Evolutionary conservation across 177 flowering plant species (phyloP).

Genomic region (Telopea speciosissima): DNA sequence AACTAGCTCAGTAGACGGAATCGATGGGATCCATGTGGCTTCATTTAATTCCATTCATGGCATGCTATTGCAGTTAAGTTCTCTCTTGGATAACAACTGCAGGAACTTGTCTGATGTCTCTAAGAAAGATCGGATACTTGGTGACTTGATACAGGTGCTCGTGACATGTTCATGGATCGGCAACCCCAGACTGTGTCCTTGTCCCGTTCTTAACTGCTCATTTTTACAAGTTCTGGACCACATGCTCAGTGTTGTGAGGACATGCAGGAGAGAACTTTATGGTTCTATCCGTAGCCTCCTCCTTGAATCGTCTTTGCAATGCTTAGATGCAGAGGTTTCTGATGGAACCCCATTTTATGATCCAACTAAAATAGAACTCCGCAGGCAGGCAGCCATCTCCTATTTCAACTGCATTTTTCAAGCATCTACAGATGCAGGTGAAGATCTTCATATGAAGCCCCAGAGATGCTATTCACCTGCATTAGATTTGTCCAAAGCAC

Average conservation of each 20-base stretch:
- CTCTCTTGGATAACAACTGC: slow-evolving; percentile 77
- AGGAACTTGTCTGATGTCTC: slow-evolving; percentile 54
- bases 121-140: slow-evolving; percentile 58
- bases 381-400: slow-evolving; percentile 64
- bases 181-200: slow-evolving; percentile 47
- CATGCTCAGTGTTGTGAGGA: slow-evolving; percentile 64
- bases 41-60: slow-evolving; percentile 84
- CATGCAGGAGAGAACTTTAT: slow-evolving; percentile 37
- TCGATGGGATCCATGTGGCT: slow-evolving; percentile 11
- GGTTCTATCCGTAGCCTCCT: slow-evolving; percentile 41
- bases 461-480: slow-evolving; percentile 17
- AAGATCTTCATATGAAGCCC: slow-evolving; percentile 25
- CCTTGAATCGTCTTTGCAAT: slow-evolving; percentile 49
- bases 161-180: slow-evolving; percentile 68
- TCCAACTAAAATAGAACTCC: slow-evolving; percentile 69
- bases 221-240: slow-evolving; percentile 61
- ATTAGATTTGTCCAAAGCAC: slow-evolving; percentile 11
- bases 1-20: slow-evolving; percentile 1
- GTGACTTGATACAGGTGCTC: slow-evolving; percentile 49
- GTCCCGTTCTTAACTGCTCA: slow-evolving; percentile 58
- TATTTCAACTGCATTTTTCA: slow-evolving; percentile 67
- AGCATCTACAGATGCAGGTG: slow-evolving; percentile 29
- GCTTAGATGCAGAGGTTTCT: slow-evolving; percentile 47
- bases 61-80: slow-evolving; percentile 60
- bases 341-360: slow-evolving; percentile 43